phyloP scores from a whole-genome alignment of 345 rosid species.

The Rhodamnia rubescens region DNA sequence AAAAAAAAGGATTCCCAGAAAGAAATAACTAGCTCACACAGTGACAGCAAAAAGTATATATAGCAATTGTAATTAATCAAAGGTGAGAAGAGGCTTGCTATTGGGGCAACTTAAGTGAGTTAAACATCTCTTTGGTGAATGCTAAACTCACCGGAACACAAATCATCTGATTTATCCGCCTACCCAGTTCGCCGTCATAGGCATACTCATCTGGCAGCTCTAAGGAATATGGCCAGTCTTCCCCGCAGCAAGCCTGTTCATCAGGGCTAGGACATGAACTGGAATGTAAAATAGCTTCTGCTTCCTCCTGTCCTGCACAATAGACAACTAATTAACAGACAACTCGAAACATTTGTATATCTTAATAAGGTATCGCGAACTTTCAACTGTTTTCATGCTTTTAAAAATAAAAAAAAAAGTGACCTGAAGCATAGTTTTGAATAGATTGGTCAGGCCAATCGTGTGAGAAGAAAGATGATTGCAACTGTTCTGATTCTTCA shows the following conservation, averaged over 20 bases:
- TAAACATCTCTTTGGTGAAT: background rate
- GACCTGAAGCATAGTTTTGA: conserved; percentile 33
- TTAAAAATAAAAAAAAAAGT: conserved; percentile 1
- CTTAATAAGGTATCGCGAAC: background rate
- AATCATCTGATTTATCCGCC: conserved; percentile 56
- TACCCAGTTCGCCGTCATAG: conserved; percentile 43
- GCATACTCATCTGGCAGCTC: conserved; percentile 34
- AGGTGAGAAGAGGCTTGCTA: background rate
- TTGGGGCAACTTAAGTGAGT: background rate
- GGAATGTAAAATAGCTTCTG: conserved; percentile 25
- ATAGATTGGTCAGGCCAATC: conserved; percentile 29
- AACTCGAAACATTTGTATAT: background rate
- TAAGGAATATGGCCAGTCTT: conserved; percentile 29
- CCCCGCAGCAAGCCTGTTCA: conserved; percentile 19
- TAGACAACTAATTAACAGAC: conserved; percentile 6
- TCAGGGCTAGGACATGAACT: conserved; percentile 44
- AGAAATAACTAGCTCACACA: background rate
- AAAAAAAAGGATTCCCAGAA: too few relatives aligned
- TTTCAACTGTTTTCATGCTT: background rate
- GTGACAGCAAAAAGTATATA: background rate
- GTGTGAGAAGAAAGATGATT: conserved; percentile 12
- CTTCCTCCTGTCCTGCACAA: conserved; percentile 27
- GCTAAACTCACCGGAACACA: conserved; percentile 54
- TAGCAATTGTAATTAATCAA: background rate
- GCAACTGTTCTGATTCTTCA: conserved; percentile 19